Evolutionary conservation across 2,329 filamentous ascomycete genomes (phyloP), one percentile per base, ranked within the genome.

Genomic region (Colletotrichum sp.): DNA sequence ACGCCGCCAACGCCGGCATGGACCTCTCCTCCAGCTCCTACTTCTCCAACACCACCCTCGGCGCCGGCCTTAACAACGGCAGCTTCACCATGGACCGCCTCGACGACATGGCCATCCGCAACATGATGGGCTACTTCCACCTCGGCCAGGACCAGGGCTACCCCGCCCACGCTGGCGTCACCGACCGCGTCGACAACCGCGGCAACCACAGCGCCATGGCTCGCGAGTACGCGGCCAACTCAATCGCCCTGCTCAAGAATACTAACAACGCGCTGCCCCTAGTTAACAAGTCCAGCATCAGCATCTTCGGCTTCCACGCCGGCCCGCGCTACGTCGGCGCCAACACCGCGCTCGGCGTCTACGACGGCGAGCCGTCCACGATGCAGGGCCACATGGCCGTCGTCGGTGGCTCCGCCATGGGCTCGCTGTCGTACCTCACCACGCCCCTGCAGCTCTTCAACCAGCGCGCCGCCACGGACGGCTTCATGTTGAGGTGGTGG

Each of bases 231-330:
- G 82, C 86, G 2, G 87, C 89, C 0, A 87, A 89, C 12, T 92
- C 92, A 4, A 92, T 95, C 16, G 93, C 95, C 2, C 87, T 96
- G 19, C 85, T 96, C 59, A 95, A 95, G 85, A 96, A 96, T 78
- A 89, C 94, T 11, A 89, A 89, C 44, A 86, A 86, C 12, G 82
- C 93, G 0, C 86, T 96, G 1, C 94, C 94, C 1, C 83, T 94
- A 3, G 90, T 88, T 66, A 87, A 88, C 89, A 68, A 49, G 57
- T 29, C 64, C 5, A 68, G 63, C 7, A 69, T 73, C 19, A 69
- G 64, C n/a, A 73, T 73, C 12, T 73, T 73, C 27, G 71, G 71
- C 5, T 69, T 34, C 64, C 89, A 90, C 72, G 89, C 85, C 80
- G 77, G 88, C 86, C 77, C 85, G 29, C 85, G 85, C 0, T 77